Percentiles rank a stretch among this genome's conserved stretches.
These are phyloP conservation scores for Dryas integrifolia DNA, from an alignment of 331 rosid genomes.

Conservation along the genomic window DNA sequence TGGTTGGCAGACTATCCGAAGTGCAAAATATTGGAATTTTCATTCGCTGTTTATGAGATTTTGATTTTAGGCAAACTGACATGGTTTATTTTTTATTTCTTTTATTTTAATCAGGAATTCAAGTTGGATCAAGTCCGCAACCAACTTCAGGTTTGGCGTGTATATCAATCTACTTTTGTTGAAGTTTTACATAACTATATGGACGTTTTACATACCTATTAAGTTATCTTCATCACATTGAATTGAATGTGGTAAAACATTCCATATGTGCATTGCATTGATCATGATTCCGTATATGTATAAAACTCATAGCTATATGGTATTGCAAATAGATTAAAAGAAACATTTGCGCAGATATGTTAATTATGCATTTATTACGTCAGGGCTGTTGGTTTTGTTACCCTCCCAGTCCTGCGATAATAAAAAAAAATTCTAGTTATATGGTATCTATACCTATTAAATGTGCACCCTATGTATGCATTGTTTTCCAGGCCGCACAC, in stretches of 20 bases:
- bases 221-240: background rate
- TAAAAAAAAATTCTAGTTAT: background rate
- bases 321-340: background rate
- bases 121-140: constrained; percentile 82
- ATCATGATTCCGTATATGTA: background rate
- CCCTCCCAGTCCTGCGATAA: background rate
- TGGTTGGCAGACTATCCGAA: constrained; percentile 3
- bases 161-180: constrained; percentile 6
- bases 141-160: constrained; percentile 82
- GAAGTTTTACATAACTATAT: background rate
- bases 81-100: constrained; percentile 14
- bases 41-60: background rate
- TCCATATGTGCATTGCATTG: background rate
- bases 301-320: background rate
- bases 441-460: background rate
- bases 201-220: background rate
- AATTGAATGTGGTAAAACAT: background rate
- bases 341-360: background rate
- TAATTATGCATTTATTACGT: background rate
- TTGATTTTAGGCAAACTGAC: constrained; percentile 28
- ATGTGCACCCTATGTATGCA: constrained; percentile 17
- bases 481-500: constrained; percentile 67
- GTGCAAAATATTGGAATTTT: background rate
- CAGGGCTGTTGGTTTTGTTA: background rate
- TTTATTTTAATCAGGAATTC: constrained; percentile 56